These are phyloP conservation scores for Harrya chromipes DNA, from an alignment of 768 basidiomycete species.

Conservation along the genomic window DNA sequence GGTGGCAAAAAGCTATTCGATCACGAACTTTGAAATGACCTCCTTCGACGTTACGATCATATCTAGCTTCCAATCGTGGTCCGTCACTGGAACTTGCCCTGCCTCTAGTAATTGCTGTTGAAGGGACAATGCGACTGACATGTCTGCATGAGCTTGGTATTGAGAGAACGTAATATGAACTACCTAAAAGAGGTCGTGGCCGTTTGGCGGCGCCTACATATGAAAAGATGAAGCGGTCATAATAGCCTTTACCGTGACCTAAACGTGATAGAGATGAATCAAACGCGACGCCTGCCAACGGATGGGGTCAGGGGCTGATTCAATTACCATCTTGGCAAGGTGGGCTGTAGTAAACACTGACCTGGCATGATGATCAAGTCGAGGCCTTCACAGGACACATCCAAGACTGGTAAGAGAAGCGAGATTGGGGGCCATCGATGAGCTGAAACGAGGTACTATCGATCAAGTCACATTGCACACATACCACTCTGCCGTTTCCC, in stretches of 20 bases:
- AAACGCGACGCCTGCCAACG: conserved; percentile 63
- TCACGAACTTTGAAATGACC: conserved; percentile 26
- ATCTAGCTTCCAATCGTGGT: conserved; percentile 65
- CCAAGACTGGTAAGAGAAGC: conserved; percentile 22
- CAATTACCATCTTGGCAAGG: conserved; percentile 4
- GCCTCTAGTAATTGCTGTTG: conserved; percentile 57
- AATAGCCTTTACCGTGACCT: conserved; percentile 83
- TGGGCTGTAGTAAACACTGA: conserved; percentile 26
- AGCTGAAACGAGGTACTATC: background rate
- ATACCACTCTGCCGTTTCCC: conserved; percentile 50
- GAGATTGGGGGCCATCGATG: conserved; percentile 1
- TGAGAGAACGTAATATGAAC: conserved; percentile 17
- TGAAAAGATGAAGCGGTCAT: conserved; percentile 66
- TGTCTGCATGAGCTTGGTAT: conserved; percentile 12
- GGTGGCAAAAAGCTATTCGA: conserved; percentile 15
- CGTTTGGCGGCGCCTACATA: conserved; percentile 43
- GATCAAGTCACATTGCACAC: conserved; percentile 45
- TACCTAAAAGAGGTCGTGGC: conserved; percentile 59
- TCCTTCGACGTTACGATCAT: conserved; percentile 51
- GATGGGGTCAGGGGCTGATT: conserved; percentile 6
- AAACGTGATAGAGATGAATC: conserved; percentile 65
- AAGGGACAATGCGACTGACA: conserved; percentile 60
- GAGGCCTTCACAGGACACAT: conserved; percentile 38
- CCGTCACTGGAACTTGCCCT: conserved; percentile 50
- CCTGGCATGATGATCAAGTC: conserved; percentile 72